These are phyloP conservation scores for Xylaria arbuscula DNA, from an alignment of 2,329 filamentous ascomycete species.

Conservation along the genomic window DNA sequence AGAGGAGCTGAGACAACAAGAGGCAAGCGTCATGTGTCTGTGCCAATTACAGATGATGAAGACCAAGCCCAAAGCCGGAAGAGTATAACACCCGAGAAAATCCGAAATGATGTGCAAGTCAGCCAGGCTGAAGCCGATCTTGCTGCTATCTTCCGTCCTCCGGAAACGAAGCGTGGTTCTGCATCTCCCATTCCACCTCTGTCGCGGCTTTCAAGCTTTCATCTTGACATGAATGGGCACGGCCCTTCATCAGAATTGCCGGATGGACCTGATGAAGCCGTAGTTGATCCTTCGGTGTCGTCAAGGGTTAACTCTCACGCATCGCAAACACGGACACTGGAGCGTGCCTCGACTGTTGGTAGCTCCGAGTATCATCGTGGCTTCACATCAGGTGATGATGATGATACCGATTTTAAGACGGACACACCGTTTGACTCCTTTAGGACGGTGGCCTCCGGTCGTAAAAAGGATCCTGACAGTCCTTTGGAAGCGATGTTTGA, in stretches of 20 bases:
- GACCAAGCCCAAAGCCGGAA: conserved; percentile 40
- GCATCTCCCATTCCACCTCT: conserved; percentile 68
- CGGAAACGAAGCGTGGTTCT: conserved; percentile 56
- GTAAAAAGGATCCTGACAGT: conserved; percentile 73
- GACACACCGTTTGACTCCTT: conserved; percentile 82
- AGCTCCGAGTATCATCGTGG: conserved; percentile 77
- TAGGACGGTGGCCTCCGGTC: conserved; percentile 75
- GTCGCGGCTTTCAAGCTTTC: conserved; percentile 65
- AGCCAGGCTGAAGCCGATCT: conserved; percentile 49
- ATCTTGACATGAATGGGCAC: conserved; percentile 63
- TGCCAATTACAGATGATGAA: conserved; percentile 54
- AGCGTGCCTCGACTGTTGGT: conserved; percentile 72
- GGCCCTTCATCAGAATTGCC: conserved; percentile 57
- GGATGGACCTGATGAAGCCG: conserved; percentile 45
- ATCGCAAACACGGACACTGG: conserved; percentile 54
- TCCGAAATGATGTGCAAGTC: conserved; percentile 43
- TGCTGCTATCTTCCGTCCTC: conserved; percentile 47
- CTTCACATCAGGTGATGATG: conserved; percentile 76
- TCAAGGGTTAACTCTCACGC: conserved; percentile 46
- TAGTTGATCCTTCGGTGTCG: conserved; percentile 34
- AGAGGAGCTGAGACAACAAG: conserved; percentile 57
- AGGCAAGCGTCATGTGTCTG: conserved; percentile 65
- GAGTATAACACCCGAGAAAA: conserved; percentile 46
- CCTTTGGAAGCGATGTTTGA: conserved; percentile 85
- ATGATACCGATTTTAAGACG: conserved; percentile 70